Percentiles rank a stretch among this genome's conserved stretches.
phyloP scores from a whole-genome alignment of 129 eudicot genomes.

The Flaveria sonorensis region DNA sequence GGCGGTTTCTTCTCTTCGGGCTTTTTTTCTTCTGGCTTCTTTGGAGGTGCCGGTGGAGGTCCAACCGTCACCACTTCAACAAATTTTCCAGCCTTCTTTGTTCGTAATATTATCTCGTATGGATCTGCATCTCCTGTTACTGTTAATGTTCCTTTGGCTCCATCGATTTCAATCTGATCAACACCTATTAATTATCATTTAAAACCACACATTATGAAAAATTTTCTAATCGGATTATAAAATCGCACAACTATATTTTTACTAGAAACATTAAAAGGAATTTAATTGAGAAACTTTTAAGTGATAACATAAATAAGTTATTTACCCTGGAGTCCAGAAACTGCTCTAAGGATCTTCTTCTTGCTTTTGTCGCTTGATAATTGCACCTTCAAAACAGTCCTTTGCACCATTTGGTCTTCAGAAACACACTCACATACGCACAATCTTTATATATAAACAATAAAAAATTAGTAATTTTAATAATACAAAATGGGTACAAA shows the following conservation, averaged over 20 bases:
- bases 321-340: constrained; percentile 63
- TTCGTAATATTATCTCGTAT: constrained; percentile 48
- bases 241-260: not conserved
- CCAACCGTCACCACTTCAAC: constrained; percentile 61
- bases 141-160: constrained; percentile 54
- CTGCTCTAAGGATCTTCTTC: constrained; percentile 61
- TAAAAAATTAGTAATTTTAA: not conserved
- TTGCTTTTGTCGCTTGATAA: constrained; percentile 68
- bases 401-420: constrained; percentile 52
- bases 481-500: constrained; percentile 1
- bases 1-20: constrained; percentile 40
- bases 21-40: constrained; percentile 52
- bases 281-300: not conserved
- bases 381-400: constrained; percentile 71
- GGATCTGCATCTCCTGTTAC: constrained; percentile 77
- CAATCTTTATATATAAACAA: constrained; percentile 10
- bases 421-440: not conserved
- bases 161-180: constrained; percentile 66
- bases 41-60: constrained; percentile 69
- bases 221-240: not conserved
- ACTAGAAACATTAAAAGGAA: not conserved
- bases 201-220: not conserved
- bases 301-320: not conserved
- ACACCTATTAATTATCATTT: constrained; percentile 44
- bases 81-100: constrained; percentile 55